Percentiles rank a stretch among this genome's conserved stretches.
These are phyloP conservation scores for Wickerhamiella vanderwaltii DNA, from an alignment of 805 yeast genomes.

Conservation along the genomic window DNA sequence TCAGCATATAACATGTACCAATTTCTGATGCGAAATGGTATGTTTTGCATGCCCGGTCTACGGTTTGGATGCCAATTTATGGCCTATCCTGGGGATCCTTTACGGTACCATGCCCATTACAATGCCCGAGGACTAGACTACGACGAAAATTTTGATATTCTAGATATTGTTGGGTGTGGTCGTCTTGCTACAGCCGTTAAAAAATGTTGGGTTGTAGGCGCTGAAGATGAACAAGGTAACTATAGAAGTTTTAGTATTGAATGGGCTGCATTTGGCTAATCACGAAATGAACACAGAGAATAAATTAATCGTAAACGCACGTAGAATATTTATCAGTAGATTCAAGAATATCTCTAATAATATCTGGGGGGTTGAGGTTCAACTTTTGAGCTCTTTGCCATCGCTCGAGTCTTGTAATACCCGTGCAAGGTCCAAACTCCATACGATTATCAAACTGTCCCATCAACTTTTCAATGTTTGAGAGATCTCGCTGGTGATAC, in stretches of 20 bases:
- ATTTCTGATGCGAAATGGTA: conserved; percentile 35
- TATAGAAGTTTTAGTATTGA: conserved; percentile 56
- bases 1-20: conserved; percentile 30
- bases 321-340: not conserved
- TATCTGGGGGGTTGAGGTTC: conserved; percentile 29
- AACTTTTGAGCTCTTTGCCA: conserved; percentile 30
- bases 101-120: conserved; percentile 78
- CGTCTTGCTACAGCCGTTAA: conserved; percentile 87
- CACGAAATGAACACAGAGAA: too few species aligned
- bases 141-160: conserved; percentile 42
- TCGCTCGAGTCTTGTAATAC: conserved; percentile 29
- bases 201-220: conserved; percentile 56
- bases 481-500: conserved; percentile 25
- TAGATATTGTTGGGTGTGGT: conserved; percentile 68
- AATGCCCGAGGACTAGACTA: conserved; percentile 44
- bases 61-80: conserved; percentile 83
- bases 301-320: conserved; percentile 1
- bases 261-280: conserved; percentile 92
- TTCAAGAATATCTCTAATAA: conserved; percentile 25
- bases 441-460: conserved; percentile 27
- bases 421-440: conserved; percentile 31
- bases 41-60: conserved; percentile 66
- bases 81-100: conserved; percentile 91
- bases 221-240: conserved; percentile 21
- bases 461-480: conserved; percentile 25